Evolutionary conservation across 768 basidiomycete genomes (phyloP), one percentile per base, ranked within the genome.

Genomic region (Suillus decipiens): DNA sequence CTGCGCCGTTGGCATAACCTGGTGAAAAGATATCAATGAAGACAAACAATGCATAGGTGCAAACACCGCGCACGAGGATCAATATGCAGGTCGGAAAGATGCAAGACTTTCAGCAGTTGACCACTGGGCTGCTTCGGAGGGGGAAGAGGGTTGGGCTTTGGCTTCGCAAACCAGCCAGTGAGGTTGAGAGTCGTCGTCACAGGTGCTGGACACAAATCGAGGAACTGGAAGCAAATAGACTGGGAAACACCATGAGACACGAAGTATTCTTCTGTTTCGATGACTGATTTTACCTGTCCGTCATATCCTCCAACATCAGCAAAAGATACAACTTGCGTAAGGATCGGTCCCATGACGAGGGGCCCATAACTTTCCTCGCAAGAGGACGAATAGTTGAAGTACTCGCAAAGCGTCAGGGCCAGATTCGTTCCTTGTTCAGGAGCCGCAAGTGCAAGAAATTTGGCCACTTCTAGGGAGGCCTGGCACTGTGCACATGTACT

Each of bases 61-160:
- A 42, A 15, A 59, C 48, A 36, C 39, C 17, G 68, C 82, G 56
- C 67, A 88, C 89, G 82, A 43, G 90, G 87, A 72, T 92, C 90
- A 58, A 93, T 75, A 71, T 92, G 91, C 62, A 90, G 79, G 69
- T 92, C 90, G 1, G 89, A 90, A n/a, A 93, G 61, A 70, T 92
- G 91, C 62, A 93, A 73, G 0, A 92, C 86, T 71, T 89, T 91
- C 48, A 91, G 76, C 42, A 85, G 80, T 68, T 89, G 74, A 14
- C 89, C 89, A 50, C 85, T 89, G 17, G 82, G 81, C 70, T 80
- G 79, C 71, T 81, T 28, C 28, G 28, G 28, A 28, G 28, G 28
- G 28, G 28, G 28, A 28, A 28, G 28, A 28, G 28, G 28, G 34
- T 82, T 80, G 1, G 90, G 90, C 71, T 92, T 93, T 3, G 89